Percentiles rank a stretch among this genome's conserved stretches.
Conservation (phyloP, 2,329 filamentous ascomycete species). For the Aspergillus sp. region DNA sequence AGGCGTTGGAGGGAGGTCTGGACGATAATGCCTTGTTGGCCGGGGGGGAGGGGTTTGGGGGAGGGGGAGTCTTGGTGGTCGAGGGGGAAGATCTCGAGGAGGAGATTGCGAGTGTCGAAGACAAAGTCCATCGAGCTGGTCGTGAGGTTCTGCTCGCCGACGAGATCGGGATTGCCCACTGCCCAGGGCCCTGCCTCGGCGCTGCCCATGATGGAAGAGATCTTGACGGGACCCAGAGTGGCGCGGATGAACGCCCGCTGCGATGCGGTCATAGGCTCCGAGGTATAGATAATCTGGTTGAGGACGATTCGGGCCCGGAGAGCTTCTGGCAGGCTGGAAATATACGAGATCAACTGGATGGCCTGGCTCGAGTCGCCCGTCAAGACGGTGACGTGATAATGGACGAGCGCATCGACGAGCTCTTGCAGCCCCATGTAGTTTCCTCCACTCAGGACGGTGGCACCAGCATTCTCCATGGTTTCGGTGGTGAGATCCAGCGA, state of each 20-base stretch:
- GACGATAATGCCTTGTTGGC: too few species aligned
- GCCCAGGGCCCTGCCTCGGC: slow-evolving; percentile 42
- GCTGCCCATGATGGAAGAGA: slow-evolving; percentile 40
- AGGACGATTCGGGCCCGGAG: slow-evolving; percentile 20
- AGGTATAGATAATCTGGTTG: slow-evolving; percentile 43
- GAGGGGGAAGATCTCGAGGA: slow-evolving; percentile 34
- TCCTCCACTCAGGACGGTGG: slow-evolving; percentile 35
- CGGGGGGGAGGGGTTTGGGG: too few species aligned
- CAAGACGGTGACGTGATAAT: slow-evolving; percentile 36
- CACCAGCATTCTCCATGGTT: slow-evolving; percentile 39
- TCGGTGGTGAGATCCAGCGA: slow-evolving; percentile 40
- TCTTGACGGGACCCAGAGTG: slow-evolving; percentile 27
- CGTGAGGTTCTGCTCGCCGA: slow-evolving; percentile 8
- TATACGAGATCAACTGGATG: slow-evolving; percentile 30
- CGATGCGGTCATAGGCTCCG: slow-evolving; percentile 31
- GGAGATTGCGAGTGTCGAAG: slow-evolving; percentile 32
- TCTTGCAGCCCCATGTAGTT: slow-evolving; percentile 17
- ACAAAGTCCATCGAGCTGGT: slow-evolving; percentile 29
- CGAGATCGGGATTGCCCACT: slow-evolving; percentile 26
- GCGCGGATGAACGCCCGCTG: slow-evolving; percentile 29
- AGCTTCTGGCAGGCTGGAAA: slow-evolving; percentile 24
- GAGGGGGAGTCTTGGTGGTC: too few species aligned
- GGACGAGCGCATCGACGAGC: slow-evolving; percentile 20
- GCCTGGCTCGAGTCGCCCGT: slow-evolving; percentile 37
- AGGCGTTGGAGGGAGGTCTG: slow-evolving; percentile 40